These are phyloP conservation scores for Lactarius psammicola DNA, from an alignment of 768 basidiomycete species.

Conservation along the genomic window DNA sequence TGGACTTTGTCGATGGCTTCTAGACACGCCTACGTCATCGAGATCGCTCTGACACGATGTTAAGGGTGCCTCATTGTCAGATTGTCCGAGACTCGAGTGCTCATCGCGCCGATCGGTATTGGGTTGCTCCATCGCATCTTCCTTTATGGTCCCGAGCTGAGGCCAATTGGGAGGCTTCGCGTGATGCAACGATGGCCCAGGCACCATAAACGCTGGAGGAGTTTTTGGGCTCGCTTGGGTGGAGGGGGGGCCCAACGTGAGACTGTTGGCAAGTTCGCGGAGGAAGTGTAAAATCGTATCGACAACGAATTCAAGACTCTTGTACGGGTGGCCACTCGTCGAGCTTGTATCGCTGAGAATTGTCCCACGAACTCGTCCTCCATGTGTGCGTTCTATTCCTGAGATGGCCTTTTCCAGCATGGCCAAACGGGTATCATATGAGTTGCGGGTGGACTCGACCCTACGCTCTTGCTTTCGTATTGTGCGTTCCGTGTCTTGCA, in stretches of 20 bases:
- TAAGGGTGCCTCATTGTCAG: slow-evolving; percentile 12
- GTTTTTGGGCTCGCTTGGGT: no score
- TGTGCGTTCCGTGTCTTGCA: slow-evolving; percentile 50
- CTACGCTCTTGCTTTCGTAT: slow-evolving; percentile 54
- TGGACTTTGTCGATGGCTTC: not conserved
- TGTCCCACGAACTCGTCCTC: no score
- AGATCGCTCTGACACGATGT: slow-evolving; percentile 1
- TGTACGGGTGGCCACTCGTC: no score
- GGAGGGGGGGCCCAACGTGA: no score
- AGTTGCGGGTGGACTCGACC: slow-evolving; percentile 37
- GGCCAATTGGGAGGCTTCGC: slow-evolving; percentile 34
- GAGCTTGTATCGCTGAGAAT: no score
- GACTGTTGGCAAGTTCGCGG: no score
- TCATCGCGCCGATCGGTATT: slow-evolving; percentile 7
- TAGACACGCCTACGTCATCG: not conserved
- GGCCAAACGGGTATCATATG: slow-evolving; percentile 39
- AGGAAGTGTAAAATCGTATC: no score
- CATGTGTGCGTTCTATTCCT: no score
- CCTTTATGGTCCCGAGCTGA: slow-evolving; percentile 41
- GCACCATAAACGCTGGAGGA: no score
- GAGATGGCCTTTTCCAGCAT: no score
- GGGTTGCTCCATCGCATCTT: slow-evolving; percentile 30
- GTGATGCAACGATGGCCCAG: no score
- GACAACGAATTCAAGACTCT: no score
- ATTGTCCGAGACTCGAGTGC: slow-evolving; percentile 4